A percentile compares a stretch with the other conserved stretches of the same genome.
These are phyloP conservation scores for Wickerhamiella nectarea DNA, from an alignment of 805 yeast genomes.

Conservation along the genomic window DNA sequence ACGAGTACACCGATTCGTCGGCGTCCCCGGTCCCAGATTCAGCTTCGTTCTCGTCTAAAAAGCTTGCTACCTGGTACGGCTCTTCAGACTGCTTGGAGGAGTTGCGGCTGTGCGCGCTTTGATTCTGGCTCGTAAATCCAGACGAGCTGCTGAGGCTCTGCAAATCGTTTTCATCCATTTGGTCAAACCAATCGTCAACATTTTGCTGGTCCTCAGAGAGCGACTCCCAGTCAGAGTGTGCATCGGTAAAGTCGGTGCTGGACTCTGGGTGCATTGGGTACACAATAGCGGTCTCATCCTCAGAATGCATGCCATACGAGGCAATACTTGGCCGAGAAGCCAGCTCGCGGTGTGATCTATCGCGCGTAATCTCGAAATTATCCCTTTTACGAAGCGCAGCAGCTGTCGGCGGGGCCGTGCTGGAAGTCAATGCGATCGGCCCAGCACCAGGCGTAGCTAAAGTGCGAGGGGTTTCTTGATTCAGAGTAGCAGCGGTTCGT, in stretches of 20 bases:
- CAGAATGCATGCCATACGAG: conserved; percentile 5
- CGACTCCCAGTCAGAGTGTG: conserved; percentile 6
- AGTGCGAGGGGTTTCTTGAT: not conserved
- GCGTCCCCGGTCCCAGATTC: too few species aligned
- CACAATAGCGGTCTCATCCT: conserved; percentile 5
- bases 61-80: conserved; percentile 19
- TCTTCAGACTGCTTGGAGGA: conserved; percentile 1
- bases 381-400: conserved; percentile 1
- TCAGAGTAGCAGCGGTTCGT: too few species aligned
- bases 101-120: conserved; percentile 2
- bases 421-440: not conserved
- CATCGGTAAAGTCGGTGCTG: conserved; percentile 1
- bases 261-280: conserved; percentile 1
- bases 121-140: not conserved
- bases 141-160: conserved; percentile 15
- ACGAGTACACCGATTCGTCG: not conserved
- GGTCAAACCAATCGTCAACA: conserved; percentile 25
- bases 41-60: conserved; percentile 17
- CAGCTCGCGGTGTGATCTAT: conserved; percentile 2
- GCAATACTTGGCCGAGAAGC: conserved; percentile 7
- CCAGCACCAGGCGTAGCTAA: not conserved
- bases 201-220: conserved; percentile 20
- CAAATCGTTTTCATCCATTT: conserved; percentile 18
- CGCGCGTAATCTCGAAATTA: conserved; percentile 3
- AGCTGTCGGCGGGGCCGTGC: not conserved